phyloP scores from a whole-genome alignment of 495 filamentous ascomycete genomes.

The Aspergillus kassunensis region DNA sequence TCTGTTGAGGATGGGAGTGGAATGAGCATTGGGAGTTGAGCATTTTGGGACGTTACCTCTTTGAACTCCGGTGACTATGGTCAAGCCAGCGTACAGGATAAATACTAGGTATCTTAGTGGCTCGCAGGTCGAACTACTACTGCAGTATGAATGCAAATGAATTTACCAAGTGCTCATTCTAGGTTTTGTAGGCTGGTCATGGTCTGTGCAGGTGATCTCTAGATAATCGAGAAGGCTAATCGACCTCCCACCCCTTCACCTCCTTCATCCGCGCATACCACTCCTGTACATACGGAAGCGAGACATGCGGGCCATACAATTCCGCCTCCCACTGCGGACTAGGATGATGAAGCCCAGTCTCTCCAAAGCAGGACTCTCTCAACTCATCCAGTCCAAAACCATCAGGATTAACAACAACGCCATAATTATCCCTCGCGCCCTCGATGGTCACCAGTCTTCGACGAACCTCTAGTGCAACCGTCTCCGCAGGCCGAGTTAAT shows the following conservation, averaged over 20 bases:
- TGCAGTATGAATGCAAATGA: too few relatives aligned
- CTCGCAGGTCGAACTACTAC: too few relatives aligned
- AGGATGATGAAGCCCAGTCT: constrained; percentile 36
- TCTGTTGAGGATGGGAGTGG: too few relatives aligned
- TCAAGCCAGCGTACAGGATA: too few relatives aligned
- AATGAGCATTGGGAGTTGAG: too few relatives aligned
- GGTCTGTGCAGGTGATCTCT: too few relatives aligned
- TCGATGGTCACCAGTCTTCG: constrained; percentile 43
- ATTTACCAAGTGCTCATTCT: too few relatives aligned
- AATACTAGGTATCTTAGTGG: too few relatives aligned
- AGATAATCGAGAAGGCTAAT: not conserved
- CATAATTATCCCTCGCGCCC: constrained; percentile 40
- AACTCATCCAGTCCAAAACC: constrained; percentile 30
- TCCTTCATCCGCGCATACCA: constrained; percentile 29
- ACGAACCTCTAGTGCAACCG: constrained; percentile 44
- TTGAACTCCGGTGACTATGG: too few relatives aligned
- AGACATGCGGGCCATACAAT: constrained; percentile 32
- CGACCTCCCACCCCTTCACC: constrained; percentile 20
- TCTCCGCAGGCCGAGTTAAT: constrained; percentile 39
- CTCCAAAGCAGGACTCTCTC: constrained; percentile 27
- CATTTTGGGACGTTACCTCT: too few relatives aligned
- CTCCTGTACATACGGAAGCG: constrained; percentile 29
- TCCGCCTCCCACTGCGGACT: constrained; percentile 35
- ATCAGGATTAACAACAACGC: constrained; percentile 33
- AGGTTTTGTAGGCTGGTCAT: too few relatives aligned